Evolutionary conservation across 352 stramenopile genomes (phyloP), one percentile per base, ranked within the genome.

Genomic region (Phytopythium litorale): DNA sequence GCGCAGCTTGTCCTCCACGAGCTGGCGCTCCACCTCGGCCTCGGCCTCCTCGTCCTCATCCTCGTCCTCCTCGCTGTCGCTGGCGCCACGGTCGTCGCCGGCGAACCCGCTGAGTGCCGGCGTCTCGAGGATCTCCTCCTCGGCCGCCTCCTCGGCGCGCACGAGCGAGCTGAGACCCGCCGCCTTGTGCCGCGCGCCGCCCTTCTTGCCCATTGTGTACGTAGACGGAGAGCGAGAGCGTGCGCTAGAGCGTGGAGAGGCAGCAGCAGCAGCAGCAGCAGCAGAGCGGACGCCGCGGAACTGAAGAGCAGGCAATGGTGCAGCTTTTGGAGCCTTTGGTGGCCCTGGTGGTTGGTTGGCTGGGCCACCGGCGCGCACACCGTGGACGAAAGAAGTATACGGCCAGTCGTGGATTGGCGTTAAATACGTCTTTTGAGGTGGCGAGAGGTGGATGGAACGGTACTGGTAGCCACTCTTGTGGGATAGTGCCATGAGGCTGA

Each of bases 91-190:
- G 18, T 63, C 62, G 9, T 51, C 68, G 28, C 28, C 59, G 7
- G 57, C 71, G 8, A 85, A 72, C 48, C 75, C 78, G 48, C 80
- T 91, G 25, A 95, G 71, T 18, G 82, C 84, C 18, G 86, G 84
- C 64, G 85, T 91, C 73, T 92, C 81, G 21, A 94, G 79, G 56
- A 94, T 92, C 62, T 94, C 85, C 56, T 89, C 78, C 63, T 94
- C 85, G 0, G 81, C 79, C 3, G 83, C 83, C 53, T 89, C 75
- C 59, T 94, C 85, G 2, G 75, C 80, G 28, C 82, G 83, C 60
- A 90, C 75, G 38, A 94, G 71, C 52, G 79, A 66, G 52, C 77
- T 88, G 62, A 91, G 60, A 21, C 59, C 72, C 54, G 64, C 60
- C 25, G 63, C 23, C 66, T 79, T 79, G 21, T 35, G 54, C 42